These are phyloP conservation scores for Penicillium mononematosum DNA, from an alignment of 495 filamentous ascomycete genomes.

Conservation along the genomic window DNA sequence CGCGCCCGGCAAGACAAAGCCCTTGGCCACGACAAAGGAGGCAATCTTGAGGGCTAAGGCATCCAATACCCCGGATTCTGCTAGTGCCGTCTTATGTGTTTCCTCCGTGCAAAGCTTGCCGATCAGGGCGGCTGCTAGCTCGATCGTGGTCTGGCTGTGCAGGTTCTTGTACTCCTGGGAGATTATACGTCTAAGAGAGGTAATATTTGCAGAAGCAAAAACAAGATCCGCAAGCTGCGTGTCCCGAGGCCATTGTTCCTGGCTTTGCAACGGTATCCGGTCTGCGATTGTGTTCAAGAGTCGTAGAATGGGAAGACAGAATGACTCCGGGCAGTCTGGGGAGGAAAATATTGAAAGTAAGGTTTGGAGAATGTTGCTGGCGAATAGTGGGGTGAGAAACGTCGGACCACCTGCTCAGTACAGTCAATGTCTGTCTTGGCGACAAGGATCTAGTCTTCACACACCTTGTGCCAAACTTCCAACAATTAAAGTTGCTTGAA, in stretches of 20 bases:
- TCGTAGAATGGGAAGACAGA: conserved; percentile 71
- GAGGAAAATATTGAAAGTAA: conserved; percentile 69
- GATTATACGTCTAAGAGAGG: conserved; percentile 62
- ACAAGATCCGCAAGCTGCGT: conserved; percentile 60
- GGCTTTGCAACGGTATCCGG: conserved; percentile 53
- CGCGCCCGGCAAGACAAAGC: conserved; percentile 59
- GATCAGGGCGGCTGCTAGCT: conserved; percentile 66
- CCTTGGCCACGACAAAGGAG: conserved; percentile 65
- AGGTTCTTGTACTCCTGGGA: conserved; percentile 51
- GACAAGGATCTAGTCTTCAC: conserved; percentile 6
- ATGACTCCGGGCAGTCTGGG: conserved; percentile 57
- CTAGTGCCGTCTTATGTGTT: conserved; percentile 63
- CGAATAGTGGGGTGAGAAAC: conserved; percentile 72
- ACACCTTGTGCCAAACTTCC: conserved; percentile 83
- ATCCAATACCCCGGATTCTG: conserved; percentile 73
- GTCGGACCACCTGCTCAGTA: conserved; percentile 68
- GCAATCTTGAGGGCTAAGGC: conserved; percentile 75
- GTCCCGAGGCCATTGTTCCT: conserved; percentile 42
- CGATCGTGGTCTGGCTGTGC: conserved; percentile 63
- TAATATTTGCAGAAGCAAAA: conserved; percentile 59
- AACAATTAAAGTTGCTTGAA: conserved; percentile 78
- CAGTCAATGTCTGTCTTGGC: conserved; percentile 14
- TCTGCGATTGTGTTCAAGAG: conserved; percentile 72
- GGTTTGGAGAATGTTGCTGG: conserved; percentile 59
- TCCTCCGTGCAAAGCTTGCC: conserved; percentile 66